phyloP scores from a whole-genome alignment of 768 basidiomycete genomes.

The Trametes villosa region DNA sequence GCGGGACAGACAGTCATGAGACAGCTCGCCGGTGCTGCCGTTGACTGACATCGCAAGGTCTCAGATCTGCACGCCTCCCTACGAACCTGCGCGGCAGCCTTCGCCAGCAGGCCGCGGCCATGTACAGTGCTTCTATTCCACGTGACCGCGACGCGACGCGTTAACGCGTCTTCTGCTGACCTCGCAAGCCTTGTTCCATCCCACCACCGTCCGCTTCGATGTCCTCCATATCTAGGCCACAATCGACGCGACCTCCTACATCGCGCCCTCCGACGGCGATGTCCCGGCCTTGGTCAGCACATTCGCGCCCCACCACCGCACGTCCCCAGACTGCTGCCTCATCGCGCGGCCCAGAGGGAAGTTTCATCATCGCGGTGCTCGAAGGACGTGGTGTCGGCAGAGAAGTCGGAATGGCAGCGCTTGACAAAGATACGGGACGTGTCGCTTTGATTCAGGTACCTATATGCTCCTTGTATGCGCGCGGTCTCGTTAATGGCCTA shows the following conservation, averaged over 20 bases:
- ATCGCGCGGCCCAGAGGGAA: constrained; percentile 54
- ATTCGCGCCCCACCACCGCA: constrained; percentile 59
- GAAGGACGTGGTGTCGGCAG: constrained; percentile 80
- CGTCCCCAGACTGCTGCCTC: constrained; percentile 72
- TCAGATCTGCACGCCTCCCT: too few relatives aligned
- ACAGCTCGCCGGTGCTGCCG: too few relatives aligned
- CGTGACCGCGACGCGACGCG: background rate
- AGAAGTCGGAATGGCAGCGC: constrained; percentile 86
- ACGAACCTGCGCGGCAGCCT: too few relatives aligned
- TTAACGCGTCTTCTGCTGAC: background rate
- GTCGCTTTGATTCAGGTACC: constrained; percentile 78
- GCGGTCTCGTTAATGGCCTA: too few relatives aligned
- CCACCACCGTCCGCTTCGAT: background rate
- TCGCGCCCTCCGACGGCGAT: constrained; percentile 28
- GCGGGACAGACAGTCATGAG: too few relatives aligned
- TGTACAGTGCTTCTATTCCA: too few relatives aligned
- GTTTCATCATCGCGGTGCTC: constrained; percentile 68
- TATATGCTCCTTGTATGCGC: background rate
- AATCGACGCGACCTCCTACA: background rate
- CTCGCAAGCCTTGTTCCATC: background rate
- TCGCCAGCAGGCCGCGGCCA: too few relatives aligned
- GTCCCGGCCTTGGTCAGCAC: constrained; percentile 56
- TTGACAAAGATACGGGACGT: constrained; percentile 79
- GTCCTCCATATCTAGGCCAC: background rate
- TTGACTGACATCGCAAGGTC: too few relatives aligned